Evolutionary conservation across 139 green algal genomes (phyloP), one percentile per base, ranked within the genome.

Genomic region (Chlorella ohadii): DNA sequence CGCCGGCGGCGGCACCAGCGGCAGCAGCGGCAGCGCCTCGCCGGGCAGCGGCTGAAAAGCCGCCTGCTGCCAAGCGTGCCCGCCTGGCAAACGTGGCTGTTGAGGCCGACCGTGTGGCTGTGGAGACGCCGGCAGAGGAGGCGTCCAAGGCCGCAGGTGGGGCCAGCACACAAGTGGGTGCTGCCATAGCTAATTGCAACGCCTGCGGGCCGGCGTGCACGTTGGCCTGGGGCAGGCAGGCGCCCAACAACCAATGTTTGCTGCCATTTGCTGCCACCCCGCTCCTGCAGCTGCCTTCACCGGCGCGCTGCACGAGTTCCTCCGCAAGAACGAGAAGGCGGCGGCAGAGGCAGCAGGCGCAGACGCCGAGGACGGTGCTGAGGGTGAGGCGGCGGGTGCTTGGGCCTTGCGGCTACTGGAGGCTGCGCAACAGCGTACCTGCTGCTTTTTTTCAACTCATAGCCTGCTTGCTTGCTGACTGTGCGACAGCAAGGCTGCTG

Each of bases 81-180:
- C 61, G 63, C 28, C 20, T 83, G 41, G 61, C 51, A 3, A 36
- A 63, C n/a, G 39, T 83, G 38, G 41, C n/a, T 25, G 63, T 44
- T 28, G 19, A 31, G 23, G 63, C 63, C 1, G 39, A 39, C 63
- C 38, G 63, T 2, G 63, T 28, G 28, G 61, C 72, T 7, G 44
- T 39, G 61, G 78, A 74, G 23, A 83, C 65, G 63, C 78, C 78
- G 15, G 78, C 63, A 33, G 78, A 83, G 63, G 78, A 63, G 41
- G 78, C 78, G 1, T 16, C 31, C 38, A 83, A 83, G 39, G 63
- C 63, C 0, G 78, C 78, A 75, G 78, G 78, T 83, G 63, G 25
- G 76, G 34, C 67, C n/a, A 2, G 2, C 15, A 34, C 25, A 4
- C 64, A 71, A 20, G 31, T 9, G 33, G 65, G 65, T 72, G 65